Evolutionary conservation across 306 rosid species (phyloP).

Genomic region (Acacia melanoxylon): DNA sequence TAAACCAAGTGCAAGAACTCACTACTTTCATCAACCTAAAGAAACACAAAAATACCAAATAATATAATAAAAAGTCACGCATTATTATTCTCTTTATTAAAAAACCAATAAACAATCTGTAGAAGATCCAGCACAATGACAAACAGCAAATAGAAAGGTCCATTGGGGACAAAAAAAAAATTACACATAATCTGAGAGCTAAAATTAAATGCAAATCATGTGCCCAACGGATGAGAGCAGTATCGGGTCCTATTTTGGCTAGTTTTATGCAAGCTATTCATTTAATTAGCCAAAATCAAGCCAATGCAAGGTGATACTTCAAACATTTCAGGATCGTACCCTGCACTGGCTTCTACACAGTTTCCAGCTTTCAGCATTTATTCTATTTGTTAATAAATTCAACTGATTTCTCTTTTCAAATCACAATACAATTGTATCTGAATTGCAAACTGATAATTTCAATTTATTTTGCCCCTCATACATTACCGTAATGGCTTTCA

Average conservation of each 20-base stretch:
- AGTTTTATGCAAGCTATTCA: neutral
- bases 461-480: neutral
- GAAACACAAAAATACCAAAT: slow-evolving; percentile 20
- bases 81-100: neutral
- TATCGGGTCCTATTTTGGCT: neutral
- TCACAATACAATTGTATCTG: neutral
- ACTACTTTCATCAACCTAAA: slow-evolving; percentile 89
- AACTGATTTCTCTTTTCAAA: neutral
- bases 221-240: neutral
- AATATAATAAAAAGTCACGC: neutral
- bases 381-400: neutral
- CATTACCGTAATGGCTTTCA: neutral
- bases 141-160: neutral
- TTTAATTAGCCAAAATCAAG: neutral
- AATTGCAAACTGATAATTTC: neutral
- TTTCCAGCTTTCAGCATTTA: neutral
- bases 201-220: neutral
- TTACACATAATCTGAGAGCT: neutral
- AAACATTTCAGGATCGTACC: neutral
- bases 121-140: neutral
- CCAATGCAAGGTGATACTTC: neutral
- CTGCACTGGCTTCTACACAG: neutral
- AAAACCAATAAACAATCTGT: slow-evolving; percentile 5
- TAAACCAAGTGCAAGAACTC: slow-evolving; percentile 89
- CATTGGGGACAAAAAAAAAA: too few species aligned